Evolutionary conservation across 2,329 filamentous ascomycete genomes (phyloP).

Genomic region (Fusarium sp.): DNA sequence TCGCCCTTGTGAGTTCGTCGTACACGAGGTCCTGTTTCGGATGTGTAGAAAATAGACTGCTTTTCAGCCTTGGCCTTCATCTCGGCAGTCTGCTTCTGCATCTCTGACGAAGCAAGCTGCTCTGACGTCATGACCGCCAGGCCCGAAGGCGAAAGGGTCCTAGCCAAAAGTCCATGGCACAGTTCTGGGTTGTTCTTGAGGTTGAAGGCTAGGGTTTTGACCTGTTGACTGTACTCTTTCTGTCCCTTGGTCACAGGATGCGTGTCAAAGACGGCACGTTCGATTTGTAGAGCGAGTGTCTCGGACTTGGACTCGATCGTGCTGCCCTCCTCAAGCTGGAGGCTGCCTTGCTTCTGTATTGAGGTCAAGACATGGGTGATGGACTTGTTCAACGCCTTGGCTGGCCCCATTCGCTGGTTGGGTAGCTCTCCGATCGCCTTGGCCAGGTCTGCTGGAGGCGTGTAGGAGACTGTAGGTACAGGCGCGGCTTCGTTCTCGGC

Average conservation of each 20-base stretch:
- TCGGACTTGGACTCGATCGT: conserved; percentile 74
- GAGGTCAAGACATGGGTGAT: conserved; percentile 74
- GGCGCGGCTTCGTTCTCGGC: conserved; percentile 59
- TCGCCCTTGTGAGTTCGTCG: conserved; percentile 95
- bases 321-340: conserved; percentile 71
- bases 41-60: conserved; percentile 84
- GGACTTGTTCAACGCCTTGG: conserved; percentile 77
- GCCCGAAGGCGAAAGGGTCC: conserved; percentile 76
- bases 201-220: conserved; percentile 85
- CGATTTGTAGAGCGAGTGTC: conserved; percentile 81
- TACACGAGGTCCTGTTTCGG: conserved; percentile 78
- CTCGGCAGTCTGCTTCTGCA: conserved; percentile 80
- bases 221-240: conserved; percentile 69
- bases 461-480: conserved; percentile 53
- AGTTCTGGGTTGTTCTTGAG: conserved; percentile 89
- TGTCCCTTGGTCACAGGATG: conserved; percentile 60
- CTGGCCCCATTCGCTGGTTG: conserved; percentile 74
- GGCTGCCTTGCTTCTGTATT: conserved; percentile 74
- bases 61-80: conserved; percentile 84
- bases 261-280: conserved; percentile 74
- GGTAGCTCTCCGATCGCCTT: conserved; percentile 67
- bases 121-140: conserved; percentile 90
- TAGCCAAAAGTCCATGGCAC: conserved; percentile 78
- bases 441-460: conserved; percentile 64
- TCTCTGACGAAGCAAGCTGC: conserved; percentile 91